Conservation (phyloP, 2,329 filamentous ascomycete species). For the Alternaria panax region DNA sequence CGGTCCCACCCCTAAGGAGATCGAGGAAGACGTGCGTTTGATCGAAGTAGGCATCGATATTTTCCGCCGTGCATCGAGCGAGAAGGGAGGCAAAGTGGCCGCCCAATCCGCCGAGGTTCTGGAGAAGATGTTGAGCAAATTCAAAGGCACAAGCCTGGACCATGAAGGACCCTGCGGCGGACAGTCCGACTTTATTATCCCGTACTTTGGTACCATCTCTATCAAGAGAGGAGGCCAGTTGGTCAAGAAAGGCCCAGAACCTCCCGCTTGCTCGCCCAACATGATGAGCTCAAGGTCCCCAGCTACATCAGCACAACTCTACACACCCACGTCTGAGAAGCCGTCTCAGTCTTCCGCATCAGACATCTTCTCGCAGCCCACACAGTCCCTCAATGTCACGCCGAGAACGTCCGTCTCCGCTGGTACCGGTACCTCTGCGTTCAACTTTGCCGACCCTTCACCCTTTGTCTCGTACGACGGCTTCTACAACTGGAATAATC, state of each 20-base stretch:
- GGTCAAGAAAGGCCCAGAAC: slow-evolving; percentile 9
- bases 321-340: slow-evolving; percentile 22
- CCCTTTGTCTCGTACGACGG: slow-evolving; percentile 51
- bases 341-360: slow-evolving; percentile 17
- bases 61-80: slow-evolving; percentile 50
- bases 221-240: slow-evolving; percentile 42
- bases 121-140: slow-evolving; percentile 48
- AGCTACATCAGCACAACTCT: slow-evolving; percentile 8
- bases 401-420: slow-evolving; percentile 24
- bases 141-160: slow-evolving; percentile 21
- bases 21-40: slow-evolving; percentile 47
- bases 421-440: slow-evolving; percentile 15
- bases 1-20: slow-evolving; percentile 30
- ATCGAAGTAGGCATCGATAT: slow-evolving; percentile 53
- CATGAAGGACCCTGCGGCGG: slow-evolving; percentile 19
- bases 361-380: slow-evolving; percentile 21
- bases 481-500: slow-evolving; percentile 48
- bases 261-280: slow-evolving; percentile 4
- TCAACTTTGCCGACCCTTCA: slow-evolving; percentile 26
- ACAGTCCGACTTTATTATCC: slow-evolving; percentile 46
- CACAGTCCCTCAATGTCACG: slow-evolving; percentile 20
- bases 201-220: slow-evolving; percentile 53
- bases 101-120: slow-evolving; percentile 50
- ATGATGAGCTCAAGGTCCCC: slow-evolving; percentile 5
- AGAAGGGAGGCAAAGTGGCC: slow-evolving; percentile 53